A percentile compares a stretch with the other conserved stretches of the same genome.
These are phyloP conservation scores for Miscanthus lutarioriparius DNA, from an alignment of 176 grass and related monocot species.

Conservation along the genomic window DNA sequence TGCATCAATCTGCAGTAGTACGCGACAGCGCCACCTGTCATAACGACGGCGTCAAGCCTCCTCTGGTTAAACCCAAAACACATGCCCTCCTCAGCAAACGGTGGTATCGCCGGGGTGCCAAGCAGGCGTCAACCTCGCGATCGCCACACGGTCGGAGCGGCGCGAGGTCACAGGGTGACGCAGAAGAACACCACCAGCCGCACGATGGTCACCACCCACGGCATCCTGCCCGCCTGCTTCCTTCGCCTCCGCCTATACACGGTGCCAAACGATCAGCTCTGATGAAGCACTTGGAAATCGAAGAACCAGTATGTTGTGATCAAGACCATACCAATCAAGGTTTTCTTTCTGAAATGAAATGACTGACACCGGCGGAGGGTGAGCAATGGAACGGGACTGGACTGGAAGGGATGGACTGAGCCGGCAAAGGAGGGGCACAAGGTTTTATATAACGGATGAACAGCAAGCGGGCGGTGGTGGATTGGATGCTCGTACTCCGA, in stretches of 20 bases:
- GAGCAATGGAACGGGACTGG: neutral
- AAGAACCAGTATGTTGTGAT: no score
- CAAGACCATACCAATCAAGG: neutral
- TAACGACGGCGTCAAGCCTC: constrained; percentile 13
- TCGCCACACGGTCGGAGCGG: neutral
- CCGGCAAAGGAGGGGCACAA: neutral
- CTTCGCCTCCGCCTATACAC: no score
- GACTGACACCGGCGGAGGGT: no score
- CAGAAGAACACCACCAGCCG: constrained; percentile 36
- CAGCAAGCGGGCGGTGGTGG: constrained; percentile 18
- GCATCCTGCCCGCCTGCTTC: constrained; percentile 22
- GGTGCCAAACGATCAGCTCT: no score
- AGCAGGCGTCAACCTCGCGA: neutral
- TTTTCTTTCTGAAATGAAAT: neutral
- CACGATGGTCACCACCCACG: constrained; percentile 33
- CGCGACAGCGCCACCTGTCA: constrained; percentile 49
- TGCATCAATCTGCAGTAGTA: constrained; percentile 54
- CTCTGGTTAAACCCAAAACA: neutral
- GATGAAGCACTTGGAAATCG: no score
- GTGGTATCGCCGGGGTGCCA: neutral
- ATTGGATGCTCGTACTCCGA: constrained; percentile 39
- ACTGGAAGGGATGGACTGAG: constrained; percentile 13
- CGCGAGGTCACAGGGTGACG: constrained; percentile 42
- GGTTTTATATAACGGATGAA: constrained; percentile 44
- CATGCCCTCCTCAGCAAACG: no score